These are phyloP conservation scores for Yamadazyma siamensis DNA, from an alignment of 1,139 yeast species.

Conservation along the genomic window DNA sequence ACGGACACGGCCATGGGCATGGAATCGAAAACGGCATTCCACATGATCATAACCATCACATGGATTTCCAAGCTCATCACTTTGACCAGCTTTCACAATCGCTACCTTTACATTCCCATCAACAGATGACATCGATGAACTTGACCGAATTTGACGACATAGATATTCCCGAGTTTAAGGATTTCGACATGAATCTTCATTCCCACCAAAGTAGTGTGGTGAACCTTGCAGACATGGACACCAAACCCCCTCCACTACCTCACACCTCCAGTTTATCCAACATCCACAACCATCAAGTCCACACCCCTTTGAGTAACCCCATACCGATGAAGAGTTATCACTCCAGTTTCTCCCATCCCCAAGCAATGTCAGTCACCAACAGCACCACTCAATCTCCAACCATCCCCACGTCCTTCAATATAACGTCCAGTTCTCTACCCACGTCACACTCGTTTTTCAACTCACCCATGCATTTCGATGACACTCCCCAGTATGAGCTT, in stretches of 20 bases:
- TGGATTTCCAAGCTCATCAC: background rate
- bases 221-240: slow-evolving; percentile 10
- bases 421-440: slow-evolving; percentile 13
- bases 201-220: slow-evolving; percentile 14
- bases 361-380: too few species aligned
- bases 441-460: slow-evolving; percentile 12
- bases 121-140: slow-evolving; percentile 1
- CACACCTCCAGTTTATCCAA: slow-evolving; percentile 6
- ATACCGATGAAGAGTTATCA: background rate
- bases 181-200: slow-evolving; percentile 8
- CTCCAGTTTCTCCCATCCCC: background rate
- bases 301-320: slow-evolving; percentile 1
- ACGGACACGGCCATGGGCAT: too few species aligned
- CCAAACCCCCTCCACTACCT: slow-evolving; percentile 3
- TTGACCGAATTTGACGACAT: slow-evolving; percentile 7
- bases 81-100: background rate
- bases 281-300: slow-evolving; percentile 1
- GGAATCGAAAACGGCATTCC: background rate
- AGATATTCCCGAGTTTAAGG: slow-evolving; percentile 7
- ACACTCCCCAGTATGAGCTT: slow-evolving; percentile 11
- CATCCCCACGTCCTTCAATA: slow-evolving; percentile 6
- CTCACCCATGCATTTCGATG: slow-evolving; percentile 13
- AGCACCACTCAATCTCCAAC: slow-evolving; percentile 1
- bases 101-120: background rate
- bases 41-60: slow-evolving; percentile 1